Base-by-base conservation (phyloP, 83 land plant genomes). In the Picea abies region DNA sequence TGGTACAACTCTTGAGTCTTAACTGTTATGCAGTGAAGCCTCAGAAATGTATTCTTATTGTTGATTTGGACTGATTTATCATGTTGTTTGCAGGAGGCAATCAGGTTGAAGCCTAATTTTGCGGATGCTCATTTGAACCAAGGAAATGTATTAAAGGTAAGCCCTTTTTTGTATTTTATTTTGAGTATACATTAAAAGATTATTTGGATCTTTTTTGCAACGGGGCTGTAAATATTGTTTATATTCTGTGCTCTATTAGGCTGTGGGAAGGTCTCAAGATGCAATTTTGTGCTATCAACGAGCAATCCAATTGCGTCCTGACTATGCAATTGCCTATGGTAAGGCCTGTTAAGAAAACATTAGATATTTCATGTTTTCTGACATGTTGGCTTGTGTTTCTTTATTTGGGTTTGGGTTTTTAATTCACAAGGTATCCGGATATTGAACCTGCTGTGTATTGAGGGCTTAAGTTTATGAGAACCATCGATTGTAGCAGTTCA, bases 141-240 rank as follows among this genome's bases (percentile, higher is more conserved):
- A 77, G 99, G 99, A 32, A 98, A 94, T 91, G 94, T 93, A 9
- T 88, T 93, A 47, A 98, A 98, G 96, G 99, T 98, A 86, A 84
- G 86, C 52, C 67, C 29, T 32, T 79, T 85, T n/a, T 60, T 32
- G 44, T 58, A 17, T 52, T 78, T 14, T 79, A 49, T 60, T 35
- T 47, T 23, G 22, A 76, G 19, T 75, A 32, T 71, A 39, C 11
- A 19, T 2, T 41, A 47, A 23, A 22, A 49, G 14, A 17, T 7
- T 41, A 3, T 41, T 3, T 44, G 76, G 56, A 23, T 76, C 32
- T 29, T 22, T 56, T 49, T 76, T 20, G 15, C 25, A 25, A 69
- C 37, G 39, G 60, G 65, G 35, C n/a, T 79, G 26, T 60, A 62
- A 12, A 56, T 79, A 35, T 16, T 7, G 26, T 61, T 61, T 61